These are phyloP conservation scores for Zymoseptoria crescenta DNA, from an alignment of 2,329 filamentous ascomycete species.

Conservation along the genomic window DNA sequence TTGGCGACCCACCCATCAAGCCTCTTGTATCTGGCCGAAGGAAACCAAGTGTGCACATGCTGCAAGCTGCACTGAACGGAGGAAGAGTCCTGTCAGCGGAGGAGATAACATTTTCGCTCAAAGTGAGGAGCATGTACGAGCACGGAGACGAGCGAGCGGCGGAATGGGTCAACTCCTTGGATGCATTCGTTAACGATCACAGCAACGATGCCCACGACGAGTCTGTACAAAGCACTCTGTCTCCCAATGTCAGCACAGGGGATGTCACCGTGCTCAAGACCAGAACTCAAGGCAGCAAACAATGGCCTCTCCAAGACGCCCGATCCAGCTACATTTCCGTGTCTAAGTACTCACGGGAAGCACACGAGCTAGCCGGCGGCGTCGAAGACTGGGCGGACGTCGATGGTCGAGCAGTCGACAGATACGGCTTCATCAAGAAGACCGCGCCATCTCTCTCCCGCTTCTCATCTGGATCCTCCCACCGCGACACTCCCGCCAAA, in stretches of 20 bases:
- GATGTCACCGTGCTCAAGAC: constrained; percentile 4
- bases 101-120: constrained; percentile 55
- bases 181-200: not conserved
- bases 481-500: constrained; percentile 28
- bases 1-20: constrained; percentile 1
- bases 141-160: constrained; percentile 50
- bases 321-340: constrained; percentile 12
- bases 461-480: constrained; percentile 14
- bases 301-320: constrained; percentile 5
- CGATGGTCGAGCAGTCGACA: constrained; percentile 51
- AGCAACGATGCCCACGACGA: not conserved
- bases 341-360: constrained; percentile 34
- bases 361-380: constrained; percentile 53
- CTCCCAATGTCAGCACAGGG: not conserved
- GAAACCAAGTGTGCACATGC: constrained; percentile 31
- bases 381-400: constrained; percentile 59
- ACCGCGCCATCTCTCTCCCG: constrained; percentile 30
- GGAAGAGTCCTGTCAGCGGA: constrained; percentile 52
- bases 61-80: constrained; percentile 28
- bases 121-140: constrained; percentile 57
- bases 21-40: constrained; percentile 24
- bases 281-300: constrained; percentile 3
- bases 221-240: not conserved
- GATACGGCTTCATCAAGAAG: constrained; percentile 56
- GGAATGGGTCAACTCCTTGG: constrained; percentile 29